These are phyloP conservation scores for Sporodiniella umbellata DNA, from an alignment of 371 early-diverging fungal species.

Conservation along the genomic window DNA sequence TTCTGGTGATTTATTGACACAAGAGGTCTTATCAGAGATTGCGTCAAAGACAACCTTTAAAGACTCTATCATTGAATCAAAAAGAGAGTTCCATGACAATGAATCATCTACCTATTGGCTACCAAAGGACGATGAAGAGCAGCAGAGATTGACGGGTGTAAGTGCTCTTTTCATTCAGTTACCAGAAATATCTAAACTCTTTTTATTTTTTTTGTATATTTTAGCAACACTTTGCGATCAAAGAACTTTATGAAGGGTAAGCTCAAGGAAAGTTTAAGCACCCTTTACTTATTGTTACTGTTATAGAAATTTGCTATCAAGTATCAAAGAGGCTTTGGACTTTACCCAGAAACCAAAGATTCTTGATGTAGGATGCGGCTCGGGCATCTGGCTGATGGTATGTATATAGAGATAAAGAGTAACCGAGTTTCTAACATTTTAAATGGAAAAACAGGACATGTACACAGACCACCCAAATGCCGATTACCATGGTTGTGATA, in stretches of 20 bases:
- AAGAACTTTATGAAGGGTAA: conserved; percentile 6
- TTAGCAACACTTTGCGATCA: conserved; percentile 8
- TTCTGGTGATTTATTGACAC: no score
- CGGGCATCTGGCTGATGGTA: conserved; percentile 27
- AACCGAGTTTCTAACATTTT: no score
- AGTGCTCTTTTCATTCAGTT: neutral
- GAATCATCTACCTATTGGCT: conserved; percentile 9
- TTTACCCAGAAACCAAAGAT: conserved; percentile 2
- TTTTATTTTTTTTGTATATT: conserved; percentile 10
- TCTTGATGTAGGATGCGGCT: conserved; percentile 33
- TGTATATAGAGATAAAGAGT: conserved; percentile 3
- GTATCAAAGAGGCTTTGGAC: neutral
- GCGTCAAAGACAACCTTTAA: neutral
- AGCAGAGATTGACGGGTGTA: conserved; percentile 13
- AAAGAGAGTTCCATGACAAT: conserved; percentile 16
- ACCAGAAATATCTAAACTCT: no score
- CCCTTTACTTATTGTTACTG: no score
- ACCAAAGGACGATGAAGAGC: conserved; percentile 17
- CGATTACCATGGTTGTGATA: conserved; percentile 11
- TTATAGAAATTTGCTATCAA: neutral
- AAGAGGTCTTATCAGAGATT: no score
- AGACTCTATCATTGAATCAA: neutral
- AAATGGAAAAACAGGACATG: conserved; percentile 8
- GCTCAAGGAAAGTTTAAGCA: neutral
- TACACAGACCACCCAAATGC: conserved; percentile 5